These are phyloP conservation scores for Plantago coronopus DNA, from an alignment of 305 asterid species.

Conservation along the genomic window DNA sequence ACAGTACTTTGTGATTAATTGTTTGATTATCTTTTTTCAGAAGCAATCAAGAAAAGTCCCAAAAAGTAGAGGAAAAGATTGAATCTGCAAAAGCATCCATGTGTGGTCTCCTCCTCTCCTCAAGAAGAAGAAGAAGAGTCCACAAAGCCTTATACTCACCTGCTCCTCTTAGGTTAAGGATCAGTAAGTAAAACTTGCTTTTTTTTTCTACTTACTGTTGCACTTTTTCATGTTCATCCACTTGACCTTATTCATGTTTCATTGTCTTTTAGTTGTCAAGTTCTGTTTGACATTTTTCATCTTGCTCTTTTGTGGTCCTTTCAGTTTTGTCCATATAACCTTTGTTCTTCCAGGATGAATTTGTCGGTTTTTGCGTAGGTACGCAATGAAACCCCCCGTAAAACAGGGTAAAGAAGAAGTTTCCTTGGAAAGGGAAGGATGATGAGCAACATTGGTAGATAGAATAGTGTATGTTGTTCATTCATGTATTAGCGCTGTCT, in stretches of 20 bases:
- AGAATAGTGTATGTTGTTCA: too few species aligned
- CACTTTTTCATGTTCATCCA: neutral
- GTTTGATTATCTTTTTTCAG: constrained; percentile 34
- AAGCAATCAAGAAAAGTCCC: constrained; percentile 32
- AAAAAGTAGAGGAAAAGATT: constrained; percentile 9
- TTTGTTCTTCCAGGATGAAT: too few species aligned
- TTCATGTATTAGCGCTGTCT: too few species aligned
- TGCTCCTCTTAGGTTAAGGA: constrained; percentile 5
- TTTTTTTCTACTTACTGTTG: neutral
- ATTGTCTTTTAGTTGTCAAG: too few species aligned
- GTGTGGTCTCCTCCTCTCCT: neutral
- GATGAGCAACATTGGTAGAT: too few species aligned
- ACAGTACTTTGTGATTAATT: constrained; percentile 18
- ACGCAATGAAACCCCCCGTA: too few species aligned
- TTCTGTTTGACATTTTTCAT: neutral
- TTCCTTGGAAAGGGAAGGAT: too few species aligned
- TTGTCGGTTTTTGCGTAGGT: too few species aligned
- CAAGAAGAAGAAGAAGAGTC: neutral
- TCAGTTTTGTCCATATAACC: too few species aligned
- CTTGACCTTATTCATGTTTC: neutral
- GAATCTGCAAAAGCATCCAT: neutral
- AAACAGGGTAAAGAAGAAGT: too few species aligned
- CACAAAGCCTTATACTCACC: neutral
- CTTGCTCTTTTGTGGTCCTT: too few species aligned
- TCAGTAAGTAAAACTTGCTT: too few species aligned